These are phyloP conservation scores for Juncus effusus DNA, from an alignment of 176 grass and related monocot genomes.

Conservation along the genomic window DNA sequence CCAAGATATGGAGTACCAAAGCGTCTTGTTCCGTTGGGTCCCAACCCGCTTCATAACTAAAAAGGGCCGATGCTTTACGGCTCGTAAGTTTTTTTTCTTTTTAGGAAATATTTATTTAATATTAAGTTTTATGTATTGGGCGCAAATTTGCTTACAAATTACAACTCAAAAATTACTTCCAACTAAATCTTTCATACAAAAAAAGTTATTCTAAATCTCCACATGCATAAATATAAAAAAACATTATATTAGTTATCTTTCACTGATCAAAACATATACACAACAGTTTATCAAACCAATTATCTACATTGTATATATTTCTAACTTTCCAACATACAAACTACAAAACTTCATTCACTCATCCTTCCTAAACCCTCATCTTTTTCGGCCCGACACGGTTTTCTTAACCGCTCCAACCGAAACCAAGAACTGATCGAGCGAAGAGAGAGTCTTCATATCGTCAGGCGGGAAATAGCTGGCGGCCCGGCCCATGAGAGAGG, in stretches of 20 bases:
- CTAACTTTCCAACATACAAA: too few species aligned
- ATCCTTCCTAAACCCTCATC: slow-evolving; percentile 14
- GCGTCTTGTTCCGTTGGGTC: slow-evolving; percentile 71
- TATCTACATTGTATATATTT: too few species aligned
- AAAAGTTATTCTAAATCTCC: too few species aligned
- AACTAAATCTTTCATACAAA: too few species aligned
- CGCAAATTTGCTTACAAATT: too few species aligned
- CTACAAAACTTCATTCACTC: too few species aligned
- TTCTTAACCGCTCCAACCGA: slow-evolving; percentile 77
- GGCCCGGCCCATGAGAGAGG: slow-evolving; percentile 69
- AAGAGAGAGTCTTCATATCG: slow-evolving; percentile 95
- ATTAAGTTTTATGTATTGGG: slow-evolving; percentile 4
- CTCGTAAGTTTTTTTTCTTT: slow-evolving; percentile 31
- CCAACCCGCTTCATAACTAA: slow-evolving; percentile 94
- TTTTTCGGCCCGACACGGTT: slow-evolving; percentile 72
- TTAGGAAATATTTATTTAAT: slow-evolving; percentile 13
- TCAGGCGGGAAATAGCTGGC: slow-evolving; percentile 78
- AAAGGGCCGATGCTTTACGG: not conserved
- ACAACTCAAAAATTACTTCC: too few species aligned
- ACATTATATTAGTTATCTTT: too few species aligned
- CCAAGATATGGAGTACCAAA: slow-evolving; percentile 63
- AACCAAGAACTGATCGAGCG: slow-evolving; percentile 85
- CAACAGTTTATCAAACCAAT: too few species aligned
- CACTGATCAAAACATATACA: too few species aligned
- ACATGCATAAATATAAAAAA: too few species aligned